Evolutionary conservation across 75 land plant species (phyloP).

Genomic region (Pinus albicaulis): DNA sequence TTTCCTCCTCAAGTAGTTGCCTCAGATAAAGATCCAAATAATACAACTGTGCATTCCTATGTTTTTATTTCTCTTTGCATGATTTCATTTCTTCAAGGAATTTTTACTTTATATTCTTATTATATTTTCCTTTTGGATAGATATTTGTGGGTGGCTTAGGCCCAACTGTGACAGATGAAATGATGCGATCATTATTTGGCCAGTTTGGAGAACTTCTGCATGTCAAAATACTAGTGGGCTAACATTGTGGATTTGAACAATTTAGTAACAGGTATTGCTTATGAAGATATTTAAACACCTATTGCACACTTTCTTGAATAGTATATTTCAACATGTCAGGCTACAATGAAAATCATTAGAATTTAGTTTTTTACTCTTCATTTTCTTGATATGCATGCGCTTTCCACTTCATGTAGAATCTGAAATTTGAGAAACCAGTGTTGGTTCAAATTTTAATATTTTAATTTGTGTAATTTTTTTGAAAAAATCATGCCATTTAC

Average conservation of each 20-base stretch:
- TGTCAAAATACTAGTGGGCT: constrained; percentile 93
- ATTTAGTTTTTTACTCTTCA: too few relatives aligned
- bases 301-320: too few relatives aligned
- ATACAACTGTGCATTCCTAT: constrained; percentile 82
- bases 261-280: constrained; percentile 69
- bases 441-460: too few relatives aligned
- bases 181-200: constrained; percentile 63
- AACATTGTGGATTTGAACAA: constrained; percentile 96
- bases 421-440: too few relatives aligned
- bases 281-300: too few relatives aligned
- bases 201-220: constrained; percentile 84
- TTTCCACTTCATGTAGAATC: too few relatives aligned
- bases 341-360: too few relatives aligned
- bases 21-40: constrained; percentile 81
- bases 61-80: constrained; percentile 1
- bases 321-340: too few relatives aligned
- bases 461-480: too few relatives aligned
- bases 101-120: not conserved
- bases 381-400: too few relatives aligned
- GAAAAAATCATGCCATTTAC: not conserved
- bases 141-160: constrained; percentile 98
- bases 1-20: constrained; percentile 50
- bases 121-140: not conserved
- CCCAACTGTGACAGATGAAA: constrained; percentile 73
- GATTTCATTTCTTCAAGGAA: not conserved